Percentiles rank a stretch among this genome's conserved stretches.
These are phyloP conservation scores for Ilyonectria mors-panacis DNA, from an alignment of 2,329 filamentous ascomycete genomes.

Conservation along the genomic window DNA sequence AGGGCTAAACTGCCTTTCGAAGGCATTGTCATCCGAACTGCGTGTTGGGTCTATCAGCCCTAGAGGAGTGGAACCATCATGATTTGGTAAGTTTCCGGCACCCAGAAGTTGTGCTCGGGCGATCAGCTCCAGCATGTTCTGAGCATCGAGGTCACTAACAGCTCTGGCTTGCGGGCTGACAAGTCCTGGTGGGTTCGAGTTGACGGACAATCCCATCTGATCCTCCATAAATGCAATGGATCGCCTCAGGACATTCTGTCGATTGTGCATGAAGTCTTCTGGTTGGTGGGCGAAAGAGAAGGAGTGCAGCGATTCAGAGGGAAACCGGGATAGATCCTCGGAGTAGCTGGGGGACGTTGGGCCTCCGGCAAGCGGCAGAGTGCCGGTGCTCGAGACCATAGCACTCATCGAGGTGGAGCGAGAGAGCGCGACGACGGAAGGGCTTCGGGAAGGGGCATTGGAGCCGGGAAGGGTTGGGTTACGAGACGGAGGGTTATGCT, in stretches of 20 bases:
- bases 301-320: conserved; percentile 95
- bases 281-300: conserved; percentile 98
- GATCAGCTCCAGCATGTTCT: conserved; percentile 91
- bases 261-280: conserved; percentile 90
- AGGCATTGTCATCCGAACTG: conserved; percentile 82
- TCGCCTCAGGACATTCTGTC: conserved; percentile 92
- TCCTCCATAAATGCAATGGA: conserved; percentile 98
- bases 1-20: conserved; percentile 84
- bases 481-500: conserved; percentile 78
- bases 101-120: conserved; percentile 85
- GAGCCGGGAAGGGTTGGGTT: conserved; percentile 75
- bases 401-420: conserved; percentile 81
- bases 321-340: conserved; percentile 93
- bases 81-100: conserved; percentile 71
- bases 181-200: conserved; percentile 79
- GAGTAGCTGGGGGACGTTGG: conserved; percentile 82
- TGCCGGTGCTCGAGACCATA: conserved; percentile 71
- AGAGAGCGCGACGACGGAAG: conserved; percentile 70
- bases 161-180: conserved; percentile 87
- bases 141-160: conserved; percentile 86
- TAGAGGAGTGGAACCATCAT: conserved; percentile 57
- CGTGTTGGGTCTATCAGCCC: conserved; percentile 86
- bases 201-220: conserved; percentile 82
- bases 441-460: conserved; percentile 73
- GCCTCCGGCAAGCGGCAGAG: conserved; percentile 70